These are phyloP conservation scores for Spergularia marina DNA, from an alignment of 148 eudicot species.

Conservation along the genomic window DNA sequence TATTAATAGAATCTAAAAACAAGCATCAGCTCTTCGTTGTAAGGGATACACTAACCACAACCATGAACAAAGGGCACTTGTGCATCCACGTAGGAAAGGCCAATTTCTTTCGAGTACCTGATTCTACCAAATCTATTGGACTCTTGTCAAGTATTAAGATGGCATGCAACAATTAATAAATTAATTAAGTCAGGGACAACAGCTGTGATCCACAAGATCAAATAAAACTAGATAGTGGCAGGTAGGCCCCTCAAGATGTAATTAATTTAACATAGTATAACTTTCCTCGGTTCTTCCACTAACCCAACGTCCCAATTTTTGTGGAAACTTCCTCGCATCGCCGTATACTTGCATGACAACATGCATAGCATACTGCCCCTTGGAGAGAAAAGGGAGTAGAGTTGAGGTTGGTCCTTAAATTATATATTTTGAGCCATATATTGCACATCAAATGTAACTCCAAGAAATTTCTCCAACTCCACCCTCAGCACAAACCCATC, in stretches of 20 bases:
- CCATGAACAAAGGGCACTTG: conserved; percentile 4
- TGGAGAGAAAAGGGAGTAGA: too few species aligned
- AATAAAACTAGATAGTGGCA: conserved; percentile 10
- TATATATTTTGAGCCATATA: background rate
- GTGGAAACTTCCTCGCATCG: background rate
- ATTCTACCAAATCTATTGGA: conserved; percentile 24
- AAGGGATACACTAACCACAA: conserved; percentile 15
- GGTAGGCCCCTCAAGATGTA: background rate
- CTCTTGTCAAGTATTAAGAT: background rate
- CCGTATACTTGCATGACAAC: conserved; percentile 4
- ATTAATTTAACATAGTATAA: background rate
- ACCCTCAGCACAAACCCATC: too few species aligned
- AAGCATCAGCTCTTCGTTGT: background rate
- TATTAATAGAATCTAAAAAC: conserved; percentile 18
- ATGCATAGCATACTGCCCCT: background rate
- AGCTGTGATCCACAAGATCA: conserved; percentile 24
- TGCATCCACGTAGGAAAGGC: conserved; percentile 27
- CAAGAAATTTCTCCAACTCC: too few species aligned
- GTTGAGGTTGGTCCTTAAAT: too few species aligned
- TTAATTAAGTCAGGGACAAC: conserved; percentile 6
- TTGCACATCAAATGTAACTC: background rate
- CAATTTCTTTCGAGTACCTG: conserved; percentile 6
- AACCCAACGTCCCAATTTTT: background rate
- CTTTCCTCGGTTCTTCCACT: background rate
- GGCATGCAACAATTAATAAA: conserved; percentile 6